Evolutionary conservation across 768 basidiomycete genomes (phyloP).

Genomic region (Termitomyces sp.): DNA sequence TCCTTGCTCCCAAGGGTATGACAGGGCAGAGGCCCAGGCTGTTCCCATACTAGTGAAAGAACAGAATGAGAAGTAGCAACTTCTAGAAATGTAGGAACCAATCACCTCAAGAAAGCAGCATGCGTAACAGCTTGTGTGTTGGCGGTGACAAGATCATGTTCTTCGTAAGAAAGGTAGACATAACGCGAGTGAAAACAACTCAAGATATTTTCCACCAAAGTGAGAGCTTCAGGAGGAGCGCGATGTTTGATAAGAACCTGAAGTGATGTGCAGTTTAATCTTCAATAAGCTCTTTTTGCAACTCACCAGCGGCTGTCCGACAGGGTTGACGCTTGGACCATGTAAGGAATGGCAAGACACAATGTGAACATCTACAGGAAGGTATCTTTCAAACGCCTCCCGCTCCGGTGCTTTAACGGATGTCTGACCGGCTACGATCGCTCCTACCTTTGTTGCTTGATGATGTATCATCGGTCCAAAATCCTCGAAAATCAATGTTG

Average conservation of each 20-base stretch:
- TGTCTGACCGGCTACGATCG: conserved; percentile 93
- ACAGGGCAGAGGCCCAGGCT: conserved; percentile 75
- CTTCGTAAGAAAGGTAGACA: conserved; percentile 93
- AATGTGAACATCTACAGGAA: conserved; percentile 84
- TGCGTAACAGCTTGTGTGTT: conserved; percentile 99
- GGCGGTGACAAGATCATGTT: conserved; percentile 94
- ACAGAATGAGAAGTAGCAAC: neutral
- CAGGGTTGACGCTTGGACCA: conserved; percentile 83
- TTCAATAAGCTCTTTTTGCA: neutral
- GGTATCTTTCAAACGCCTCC: conserved; percentile 81
- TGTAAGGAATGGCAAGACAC: conserved; percentile 94
- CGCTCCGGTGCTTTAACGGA: conserved; percentile 95
- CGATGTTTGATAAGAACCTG: conserved; percentile 90
- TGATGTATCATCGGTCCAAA: conserved; percentile 1
- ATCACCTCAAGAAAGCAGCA: conserved; percentile 91
- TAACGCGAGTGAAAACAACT: conserved; percentile 77
- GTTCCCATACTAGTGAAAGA: conserved; percentile 82
- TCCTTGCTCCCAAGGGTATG: conserved; percentile 95
- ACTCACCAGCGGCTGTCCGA: conserved; percentile 86
- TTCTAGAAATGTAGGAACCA: neutral
- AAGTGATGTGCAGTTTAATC: neutral
- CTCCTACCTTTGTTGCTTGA: conserved; percentile 85
- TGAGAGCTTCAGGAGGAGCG: conserved; percentile 67
- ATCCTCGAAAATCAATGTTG: neutral
- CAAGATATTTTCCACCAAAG: conserved; percentile 79